phyloP scores from a whole-genome alignment of 163 green algal genomes.

The Chlamydomonas reinhardtii region DNA sequence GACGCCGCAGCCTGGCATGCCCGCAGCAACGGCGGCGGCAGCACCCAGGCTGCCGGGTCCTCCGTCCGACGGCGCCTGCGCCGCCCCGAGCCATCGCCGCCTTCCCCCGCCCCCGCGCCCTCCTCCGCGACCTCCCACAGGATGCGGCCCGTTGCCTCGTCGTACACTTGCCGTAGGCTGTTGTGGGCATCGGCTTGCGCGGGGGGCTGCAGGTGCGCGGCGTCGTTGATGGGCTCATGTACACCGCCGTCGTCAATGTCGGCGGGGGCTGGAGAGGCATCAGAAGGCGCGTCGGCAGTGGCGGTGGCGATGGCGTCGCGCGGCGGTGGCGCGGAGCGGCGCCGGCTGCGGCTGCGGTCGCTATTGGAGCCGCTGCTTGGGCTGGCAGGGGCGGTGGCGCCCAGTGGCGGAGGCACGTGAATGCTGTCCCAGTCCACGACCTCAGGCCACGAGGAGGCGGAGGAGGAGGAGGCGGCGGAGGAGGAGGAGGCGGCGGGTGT shows the following conservation, averaged over 20 bases:
- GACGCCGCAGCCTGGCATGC: conserved; percentile 19
- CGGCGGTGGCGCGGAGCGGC: too few species aligned
- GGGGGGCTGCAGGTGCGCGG: not conserved
- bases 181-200: too few species aligned
- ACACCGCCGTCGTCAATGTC: too few species aligned
- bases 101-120: too few species aligned
- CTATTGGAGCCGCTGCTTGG: too few species aligned
- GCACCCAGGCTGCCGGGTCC: not conserved
- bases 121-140: conserved; percentile 24
- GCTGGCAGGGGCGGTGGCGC: too few species aligned
- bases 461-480: not conserved
- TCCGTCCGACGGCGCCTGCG: not conserved
- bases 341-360: too few species aligned
- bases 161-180: conserved; percentile 1
- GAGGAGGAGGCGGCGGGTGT: not conserved
- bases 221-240: too few species aligned
- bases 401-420: not conserved
- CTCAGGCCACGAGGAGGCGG: conserved; percentile 8
- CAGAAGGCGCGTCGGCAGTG: not conserved
- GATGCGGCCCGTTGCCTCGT: not conserved
- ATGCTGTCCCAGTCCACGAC: conserved; percentile 23
- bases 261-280: too few species aligned
- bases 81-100: not conserved
- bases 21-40: conserved; percentile 10
- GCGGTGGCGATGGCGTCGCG: not conserved